phyloP scores from a whole-genome alignment of 2,329 filamentous ascomycete species.

The Ceratocystis lukuohia region DNA sequence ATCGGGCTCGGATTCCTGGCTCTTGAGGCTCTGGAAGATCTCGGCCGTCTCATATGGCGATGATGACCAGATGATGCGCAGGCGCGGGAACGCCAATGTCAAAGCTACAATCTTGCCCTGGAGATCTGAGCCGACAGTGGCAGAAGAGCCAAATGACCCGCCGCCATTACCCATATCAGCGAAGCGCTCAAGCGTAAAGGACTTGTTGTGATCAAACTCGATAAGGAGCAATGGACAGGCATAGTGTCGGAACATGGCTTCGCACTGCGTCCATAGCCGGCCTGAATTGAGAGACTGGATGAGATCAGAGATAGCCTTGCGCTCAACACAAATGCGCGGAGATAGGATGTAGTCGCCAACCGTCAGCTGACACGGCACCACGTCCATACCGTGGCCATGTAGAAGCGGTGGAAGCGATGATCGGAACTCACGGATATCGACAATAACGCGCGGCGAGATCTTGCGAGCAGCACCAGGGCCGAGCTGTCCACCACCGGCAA shows the following conservation, averaged over 20 bases:
- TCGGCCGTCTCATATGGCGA: conserved; percentile 93
- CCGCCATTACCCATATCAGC: conserved; percentile 34
- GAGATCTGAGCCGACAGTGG: conserved; percentile 54
- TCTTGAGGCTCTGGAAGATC: conserved; percentile 89
- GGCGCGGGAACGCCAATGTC: conserved; percentile 76
- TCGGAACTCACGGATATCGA: conserved; percentile 92
- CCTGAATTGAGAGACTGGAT: conserved; percentile 88
- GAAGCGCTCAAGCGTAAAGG: conserved; percentile 81
- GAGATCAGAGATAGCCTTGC: conserved; percentile 83
- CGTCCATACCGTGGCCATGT: conserved; percentile 74
- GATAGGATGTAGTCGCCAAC: conserved; percentile 94
- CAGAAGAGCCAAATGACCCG: conserved; percentile 24
- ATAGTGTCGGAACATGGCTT: conserved; percentile 92
- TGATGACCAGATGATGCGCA: conserved; percentile 87
- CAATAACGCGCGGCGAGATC: conserved; percentile 76
- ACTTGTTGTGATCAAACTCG: conserved; percentile 95
- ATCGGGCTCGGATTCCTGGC: conserved; percentile 78
- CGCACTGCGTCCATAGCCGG: conserved; percentile 78
- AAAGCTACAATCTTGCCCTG: conserved; percentile 87
- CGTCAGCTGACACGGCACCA: conserved; percentile 90
- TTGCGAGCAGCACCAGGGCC: conserved; percentile 52
- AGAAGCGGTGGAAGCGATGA: conserved; percentile 83
- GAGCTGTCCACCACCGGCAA: conserved; percentile 80
- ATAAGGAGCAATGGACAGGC: conserved; percentile 81
- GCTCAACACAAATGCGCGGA: conserved; percentile 81